Evolutionary conservation across 2,329 filamentous ascomycete species (phyloP).

Genomic region (Metarhizium anisopliae): DNA sequence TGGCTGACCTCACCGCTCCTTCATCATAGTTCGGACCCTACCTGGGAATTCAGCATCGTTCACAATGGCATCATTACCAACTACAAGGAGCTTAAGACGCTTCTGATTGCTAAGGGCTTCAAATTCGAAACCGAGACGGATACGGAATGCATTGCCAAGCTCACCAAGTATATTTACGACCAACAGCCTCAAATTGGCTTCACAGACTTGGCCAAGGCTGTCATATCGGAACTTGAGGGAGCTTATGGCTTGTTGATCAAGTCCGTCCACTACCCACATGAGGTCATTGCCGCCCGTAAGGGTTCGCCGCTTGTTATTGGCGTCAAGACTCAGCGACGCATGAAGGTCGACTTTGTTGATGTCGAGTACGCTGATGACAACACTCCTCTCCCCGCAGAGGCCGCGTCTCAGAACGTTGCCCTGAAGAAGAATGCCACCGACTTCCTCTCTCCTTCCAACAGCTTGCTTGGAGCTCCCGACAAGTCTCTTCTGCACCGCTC

Average conservation of each 20-base stretch:
- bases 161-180: slow-evolving; percentile 96
- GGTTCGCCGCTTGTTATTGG: slow-evolving; percentile 95
- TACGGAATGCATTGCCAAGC: slow-evolving; percentile 98
- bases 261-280: slow-evolving; percentile 96
- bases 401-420: slow-evolving; percentile 90
- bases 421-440: slow-evolving; percentile 76
- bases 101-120: slow-evolving; percentile 91
- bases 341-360: slow-evolving; percentile 99
- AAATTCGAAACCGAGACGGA: slow-evolving; percentile 99
- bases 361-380: slow-evolving; percentile 92
- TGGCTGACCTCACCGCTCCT: slow-evolving; percentile 8
- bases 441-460: slow-evolving; percentile 53
- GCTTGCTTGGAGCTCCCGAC: slow-evolving; percentile 78
- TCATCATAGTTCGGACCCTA: slow-evolving; percentile 70
- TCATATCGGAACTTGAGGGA: slow-evolving; percentile 97
- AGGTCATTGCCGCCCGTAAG: slow-evolving; percentile 96
- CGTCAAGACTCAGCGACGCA: slow-evolving; percentile 93
- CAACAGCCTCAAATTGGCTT: slow-evolving; percentile 91
- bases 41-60: slow-evolving; percentile 93
- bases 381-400: slow-evolving; percentile 77
- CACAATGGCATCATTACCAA: slow-evolving; percentile 99
- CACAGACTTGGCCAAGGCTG: slow-evolving; percentile 91
- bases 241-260: slow-evolving; percentile 96
- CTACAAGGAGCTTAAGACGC: slow-evolving; percentile 97
- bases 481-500: slow-evolving; percentile 98